Conservation (phyloP, 1,139 yeast genomes). For the Schwanniomyces etchellsii region DNA sequence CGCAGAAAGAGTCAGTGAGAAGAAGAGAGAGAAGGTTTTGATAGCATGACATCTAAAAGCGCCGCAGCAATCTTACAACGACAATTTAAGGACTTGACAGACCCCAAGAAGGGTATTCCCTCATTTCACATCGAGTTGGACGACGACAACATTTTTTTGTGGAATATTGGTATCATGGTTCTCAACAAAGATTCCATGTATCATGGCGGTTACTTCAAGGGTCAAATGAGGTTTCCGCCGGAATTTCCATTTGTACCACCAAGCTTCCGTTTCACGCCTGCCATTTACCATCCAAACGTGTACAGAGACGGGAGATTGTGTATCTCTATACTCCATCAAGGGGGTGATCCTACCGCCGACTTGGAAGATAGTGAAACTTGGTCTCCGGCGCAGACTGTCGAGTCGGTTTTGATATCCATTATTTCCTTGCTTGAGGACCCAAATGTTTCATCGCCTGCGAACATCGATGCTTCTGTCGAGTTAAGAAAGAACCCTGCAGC, state of each 20-base stretch:
- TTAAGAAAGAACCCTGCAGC: slow-evolving; percentile 80
- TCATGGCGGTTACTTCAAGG: slow-evolving; percentile 94
- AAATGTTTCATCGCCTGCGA: slow-evolving; percentile 89
- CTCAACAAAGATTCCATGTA: slow-evolving; percentile 83
- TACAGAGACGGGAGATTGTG: slow-evolving; percentile 91
- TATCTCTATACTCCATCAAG: slow-evolving; percentile 85
- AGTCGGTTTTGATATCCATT: slow-evolving; percentile 81
- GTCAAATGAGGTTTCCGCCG: slow-evolving; percentile 87
- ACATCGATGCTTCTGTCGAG: slow-evolving; percentile 92
- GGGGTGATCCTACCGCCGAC: slow-evolving; percentile 84
- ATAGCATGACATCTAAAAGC: slow-evolving; percentile 44
- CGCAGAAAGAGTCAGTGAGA: no score
- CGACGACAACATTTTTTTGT: slow-evolving; percentile 83
- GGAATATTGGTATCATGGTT: slow-evolving; percentile 94
- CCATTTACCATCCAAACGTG: slow-evolving; percentile 92
- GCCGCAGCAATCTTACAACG: slow-evolving; percentile 83
- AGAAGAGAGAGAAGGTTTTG: no score
- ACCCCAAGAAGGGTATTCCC: slow-evolving; percentile 88
- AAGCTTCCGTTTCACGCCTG: slow-evolving; percentile 86
- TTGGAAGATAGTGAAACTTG: slow-evolving; percentile 92
- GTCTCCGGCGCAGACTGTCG: slow-evolving; percentile 97
- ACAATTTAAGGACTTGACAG: slow-evolving; percentile 90
- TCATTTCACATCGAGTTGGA: slow-evolving; percentile 84
- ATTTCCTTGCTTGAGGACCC: slow-evolving; percentile 91
- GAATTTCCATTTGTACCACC: slow-evolving; percentile 95